Percentiles rank a stretch among this genome's conserved stretches.
phyloP scores from a whole-genome alignment of 768 basidiomycete genomes.

The Pleurotus tuber-regium region DNA sequence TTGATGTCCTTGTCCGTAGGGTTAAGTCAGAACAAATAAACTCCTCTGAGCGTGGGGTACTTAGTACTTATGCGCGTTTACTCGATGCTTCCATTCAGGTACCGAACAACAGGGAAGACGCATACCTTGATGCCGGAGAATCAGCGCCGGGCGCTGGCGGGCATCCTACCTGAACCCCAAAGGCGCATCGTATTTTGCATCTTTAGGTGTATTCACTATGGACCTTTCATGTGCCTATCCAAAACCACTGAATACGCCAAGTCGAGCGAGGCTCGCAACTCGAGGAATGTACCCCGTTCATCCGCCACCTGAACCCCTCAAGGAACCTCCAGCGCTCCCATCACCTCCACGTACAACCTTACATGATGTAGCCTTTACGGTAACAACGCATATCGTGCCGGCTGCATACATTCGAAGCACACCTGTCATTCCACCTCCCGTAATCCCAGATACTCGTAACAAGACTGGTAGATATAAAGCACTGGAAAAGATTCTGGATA shows the following conservation, averaged over 20 bases:
- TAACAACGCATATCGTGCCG: conserved; percentile 56
- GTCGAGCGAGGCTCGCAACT: neutral
- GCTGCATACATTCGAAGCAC: conserved; percentile 50
- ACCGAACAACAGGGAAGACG: too few species aligned
- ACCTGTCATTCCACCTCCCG: conserved; percentile 36
- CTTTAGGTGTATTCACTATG: too few species aligned
- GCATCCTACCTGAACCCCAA: too few species aligned
- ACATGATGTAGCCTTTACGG: conserved; percentile 34
- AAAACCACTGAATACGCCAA: neutral
- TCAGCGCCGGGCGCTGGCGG: too few species aligned
- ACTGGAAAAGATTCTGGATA: conserved; percentile 20
- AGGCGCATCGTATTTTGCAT: too few species aligned
- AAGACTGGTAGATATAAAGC: conserved; percentile 34
- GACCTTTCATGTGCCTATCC: too few species aligned
- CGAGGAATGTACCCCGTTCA: conserved; percentile 9
- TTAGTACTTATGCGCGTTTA: too few species aligned
- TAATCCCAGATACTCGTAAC: conserved; percentile 22
- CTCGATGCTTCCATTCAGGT: too few species aligned
- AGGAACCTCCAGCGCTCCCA: conserved; percentile 31
- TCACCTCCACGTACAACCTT: conserved; percentile 32
- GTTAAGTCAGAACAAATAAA: too few species aligned
- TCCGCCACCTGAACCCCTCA: conserved; percentile 32
- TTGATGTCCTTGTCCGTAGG: too few species aligned
- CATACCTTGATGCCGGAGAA: too few species aligned
- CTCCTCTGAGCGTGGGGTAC: too few species aligned